Conservation (phyloP, 2,329 filamentous ascomycete genomes). For the Neurospora sp. region DNA sequence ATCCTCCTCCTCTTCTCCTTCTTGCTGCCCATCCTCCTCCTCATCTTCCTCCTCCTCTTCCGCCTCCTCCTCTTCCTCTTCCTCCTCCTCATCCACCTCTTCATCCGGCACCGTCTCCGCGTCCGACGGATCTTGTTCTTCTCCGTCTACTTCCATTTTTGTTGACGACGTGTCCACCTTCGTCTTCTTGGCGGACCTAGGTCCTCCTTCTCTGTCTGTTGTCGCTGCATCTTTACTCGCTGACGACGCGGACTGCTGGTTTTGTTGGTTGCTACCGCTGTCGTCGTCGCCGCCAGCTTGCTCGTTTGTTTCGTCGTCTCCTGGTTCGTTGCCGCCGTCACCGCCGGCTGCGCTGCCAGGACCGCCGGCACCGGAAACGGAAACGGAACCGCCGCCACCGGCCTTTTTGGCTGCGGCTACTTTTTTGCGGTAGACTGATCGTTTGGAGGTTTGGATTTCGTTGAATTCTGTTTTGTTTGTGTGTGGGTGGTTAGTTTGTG, state of each 20-base stretch:
- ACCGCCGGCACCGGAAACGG: slow-evolving; percentile 2
- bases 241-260: too few relatives aligned
- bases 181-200: slow-evolving; percentile 28
- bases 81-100: slow-evolving; percentile 25
- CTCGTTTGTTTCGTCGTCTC: too few relatives aligned
- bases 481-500: not conserved
- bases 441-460: slow-evolving; percentile 63
- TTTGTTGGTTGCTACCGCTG: too few relatives aligned
- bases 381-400: slow-evolving; percentile 18
- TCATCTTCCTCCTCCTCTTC: slow-evolving; percentile 38
- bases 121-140: slow-evolving; percentile 26
- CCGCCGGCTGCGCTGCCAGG: slow-evolving; percentile 16
- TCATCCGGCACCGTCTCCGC: slow-evolving; percentile 20
- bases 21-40: slow-evolving; percentile 33
- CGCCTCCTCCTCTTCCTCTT: too few relatives aligned
- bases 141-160: slow-evolving; percentile 35
- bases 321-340: slow-evolving; percentile 14
- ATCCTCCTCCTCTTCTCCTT: slow-evolving; percentile 31
- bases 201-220: slow-evolving; percentile 10
- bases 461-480: too few relatives aligned
- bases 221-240: not conserved
- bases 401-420: slow-evolving; percentile 54
- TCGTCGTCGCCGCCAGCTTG: too few relatives aligned
- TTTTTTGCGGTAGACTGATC: slow-evolving; percentile 62
- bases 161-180: slow-evolving; percentile 30